Evolutionary conservation across 441 rosid genomes (phyloP).

Genomic region (Gossypium davidsonii): DNA sequence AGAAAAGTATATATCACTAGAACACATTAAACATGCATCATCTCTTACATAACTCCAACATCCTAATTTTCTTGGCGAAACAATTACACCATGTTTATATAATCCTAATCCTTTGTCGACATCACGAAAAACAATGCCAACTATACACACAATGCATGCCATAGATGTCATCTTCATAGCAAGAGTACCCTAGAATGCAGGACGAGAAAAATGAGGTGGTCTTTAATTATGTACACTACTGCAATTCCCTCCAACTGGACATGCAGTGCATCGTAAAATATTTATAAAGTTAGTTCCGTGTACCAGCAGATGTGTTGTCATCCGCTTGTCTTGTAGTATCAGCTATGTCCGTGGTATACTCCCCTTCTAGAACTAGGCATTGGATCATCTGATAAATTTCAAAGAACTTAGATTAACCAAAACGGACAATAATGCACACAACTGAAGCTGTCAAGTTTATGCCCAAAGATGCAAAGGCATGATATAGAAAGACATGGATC

Average conservation of each 20-base stretch:
- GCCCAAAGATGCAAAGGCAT: neutral
- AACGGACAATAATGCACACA: neutral
- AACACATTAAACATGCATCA: neutral
- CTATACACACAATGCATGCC: neutral
- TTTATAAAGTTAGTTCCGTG: constrained; percentile 16
- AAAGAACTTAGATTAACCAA: neutral
- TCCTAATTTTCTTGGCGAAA: neutral
- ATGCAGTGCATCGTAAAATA: constrained; percentile 8
- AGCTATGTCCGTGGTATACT: constrained; percentile 29
- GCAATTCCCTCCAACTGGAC: neutral
- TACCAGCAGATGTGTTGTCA: neutral
- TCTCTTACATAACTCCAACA: neutral
- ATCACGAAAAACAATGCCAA: neutral
- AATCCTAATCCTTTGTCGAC: neutral
- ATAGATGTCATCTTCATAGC: neutral
- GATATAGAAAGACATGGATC: neutral
- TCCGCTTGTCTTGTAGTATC: constrained; percentile 5
- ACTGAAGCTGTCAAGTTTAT: neutral
- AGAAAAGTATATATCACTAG: too few relatives aligned
- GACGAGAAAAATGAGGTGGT: neutral
- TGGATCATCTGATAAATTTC: constrained; percentile 38
- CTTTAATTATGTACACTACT: neutral
- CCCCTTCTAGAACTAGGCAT: constrained; percentile 43
- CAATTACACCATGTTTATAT: neutral
- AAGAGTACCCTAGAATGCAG: neutral